Evolutionary conservation across 2,329 filamentous ascomycete genomes (phyloP), one percentile per base, ranked within the genome.

Genomic region (Rutstroemia sp.): DNA sequence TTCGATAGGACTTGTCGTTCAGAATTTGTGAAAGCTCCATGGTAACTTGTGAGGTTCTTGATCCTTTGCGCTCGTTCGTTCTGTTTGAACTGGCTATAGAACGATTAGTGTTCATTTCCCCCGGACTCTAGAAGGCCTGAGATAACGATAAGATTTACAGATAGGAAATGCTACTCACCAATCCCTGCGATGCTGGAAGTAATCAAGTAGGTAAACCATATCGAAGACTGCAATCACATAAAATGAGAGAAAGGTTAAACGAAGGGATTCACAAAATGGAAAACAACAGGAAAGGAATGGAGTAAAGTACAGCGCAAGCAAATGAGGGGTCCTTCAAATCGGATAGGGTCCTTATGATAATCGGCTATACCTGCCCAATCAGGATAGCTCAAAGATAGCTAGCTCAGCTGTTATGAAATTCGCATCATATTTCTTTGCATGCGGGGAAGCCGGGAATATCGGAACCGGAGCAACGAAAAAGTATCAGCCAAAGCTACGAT

Each of bases 61-160:
- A 96, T 88, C 52, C 88, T 84, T 50, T 79, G 74, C 16, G 78
- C 75, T 42, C 92, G 86, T 71, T 95, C 84, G 59, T 82, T 73
- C 73, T 94, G 88, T 76, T 96, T 96, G 71, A 82, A 80, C 65
- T 83, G 78, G 74, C 90, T 96, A 67, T 50, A 3, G 18, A 21
- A 6, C 27, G 61, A 65, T 75, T 58, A 76, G 67, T 54, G 56
- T 47, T 48, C 45, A 16, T 18, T 21, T 42, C 19, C 19, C 37
- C 52, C 45, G 37, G 49, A 38, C 46, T 27, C 21, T 44, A 23
- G 34, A 25, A 41, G 19, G 30, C 39, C 30, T 27, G 12, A 21
- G 49, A 50, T 56, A 38, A 45, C 34, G 58, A 37, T 39, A 57
- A 37, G 37, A 19, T 38, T 47, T 10, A 25, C 47, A 47, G 52